Conservation (phyloP, 768 basidiomycete genomes). For the Rhizopogon salebrosus region DNA sequence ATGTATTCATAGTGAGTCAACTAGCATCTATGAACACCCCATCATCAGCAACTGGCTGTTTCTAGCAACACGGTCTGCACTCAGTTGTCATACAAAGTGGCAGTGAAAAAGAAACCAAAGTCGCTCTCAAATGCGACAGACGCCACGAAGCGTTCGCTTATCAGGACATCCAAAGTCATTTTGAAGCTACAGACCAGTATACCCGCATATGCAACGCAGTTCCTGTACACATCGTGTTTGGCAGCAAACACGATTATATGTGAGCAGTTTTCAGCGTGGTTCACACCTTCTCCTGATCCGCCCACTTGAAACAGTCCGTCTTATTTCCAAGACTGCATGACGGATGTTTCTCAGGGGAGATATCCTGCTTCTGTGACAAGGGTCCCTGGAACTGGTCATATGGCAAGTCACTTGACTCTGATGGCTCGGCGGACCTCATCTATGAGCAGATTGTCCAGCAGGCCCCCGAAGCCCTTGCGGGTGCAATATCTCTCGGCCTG, state of each 20-base stretch:
- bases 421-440: background rate
- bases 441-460: conserved; percentile 38
- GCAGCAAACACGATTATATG: conserved; percentile 39
- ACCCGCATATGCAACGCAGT: conserved; percentile 28
- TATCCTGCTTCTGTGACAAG: conserved; percentile 37
- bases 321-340: conserved; percentile 39
- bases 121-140: conserved; percentile 37
- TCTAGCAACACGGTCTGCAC: conserved; percentile 8
- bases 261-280: conserved; percentile 15
- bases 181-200: conserved; percentile 33
- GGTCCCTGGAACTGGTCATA: conserved; percentile 42
- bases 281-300: background rate
- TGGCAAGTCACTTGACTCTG: conserved; percentile 25
- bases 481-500: conserved; percentile 30
- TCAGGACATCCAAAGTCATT: conserved; percentile 39
- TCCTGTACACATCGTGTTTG: conserved; percentile 48
- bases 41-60: conserved; percentile 1
- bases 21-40: background rate
- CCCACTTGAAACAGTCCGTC: conserved; percentile 30
- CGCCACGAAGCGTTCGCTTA: conserved; percentile 43
- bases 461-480: conserved; percentile 34
- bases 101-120: conserved; percentile 14
- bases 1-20: conserved; percentile 32
- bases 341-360: conserved; percentile 35
- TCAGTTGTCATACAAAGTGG: background rate